Base-by-base conservation (phyloP, 495 filamentous ascomycete genomes). In the Beverwykella pulmonaria region DNA sequence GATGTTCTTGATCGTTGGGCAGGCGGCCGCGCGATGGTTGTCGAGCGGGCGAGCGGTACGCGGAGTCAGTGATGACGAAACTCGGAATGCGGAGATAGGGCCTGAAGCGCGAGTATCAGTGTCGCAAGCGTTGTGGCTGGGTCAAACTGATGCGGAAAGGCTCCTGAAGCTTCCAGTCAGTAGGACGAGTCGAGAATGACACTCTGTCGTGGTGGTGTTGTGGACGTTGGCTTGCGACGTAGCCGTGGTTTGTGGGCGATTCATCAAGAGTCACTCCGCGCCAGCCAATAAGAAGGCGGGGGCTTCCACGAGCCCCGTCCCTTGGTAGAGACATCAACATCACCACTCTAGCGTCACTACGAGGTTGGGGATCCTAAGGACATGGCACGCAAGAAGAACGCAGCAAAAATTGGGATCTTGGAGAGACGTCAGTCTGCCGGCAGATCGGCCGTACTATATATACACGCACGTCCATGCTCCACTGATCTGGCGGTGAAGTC, bases 41-140 rank as follows among this genome's bases (percentile, higher is more conserved):
- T 44, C 6, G 39, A 44, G 27, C 53, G 53, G 54, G 41, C 47
- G 52, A 59, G 39, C 53, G 54, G 54, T 59, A 52, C 26, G 9
- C 2, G 4, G 26, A 57, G 25, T 64, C 52, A 1, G 47, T 64
- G 61, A 67, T 60, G 63, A 57, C 36, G 62, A 60, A 55, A 54
- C 48, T 67, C 48, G 34, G 44, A 30, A 54, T 44, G 49, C 10
- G 30, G 12, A 59, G 63, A 56, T 53, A 55, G 57, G 41, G 57
- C 22, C 41, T 20, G 19, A 41, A 39, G 44, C 46, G 20, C 8
- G 23, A 14, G 47, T 1, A 20, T 19, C 23, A 1, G 27, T 1
- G 44, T 59, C 39, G 41, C 49, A 26, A 48, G 50, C 19, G 7
- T 29, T 5, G n/a, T 8, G n/a, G 55, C 9, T 50, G 48, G 15